A percentile compares a stretch with the other conserved stretches of the same genome.
phyloP scores from a whole-genome alignment of 2,329 filamentous ascomycete genomes.

The Xylaria sp. region DNA sequence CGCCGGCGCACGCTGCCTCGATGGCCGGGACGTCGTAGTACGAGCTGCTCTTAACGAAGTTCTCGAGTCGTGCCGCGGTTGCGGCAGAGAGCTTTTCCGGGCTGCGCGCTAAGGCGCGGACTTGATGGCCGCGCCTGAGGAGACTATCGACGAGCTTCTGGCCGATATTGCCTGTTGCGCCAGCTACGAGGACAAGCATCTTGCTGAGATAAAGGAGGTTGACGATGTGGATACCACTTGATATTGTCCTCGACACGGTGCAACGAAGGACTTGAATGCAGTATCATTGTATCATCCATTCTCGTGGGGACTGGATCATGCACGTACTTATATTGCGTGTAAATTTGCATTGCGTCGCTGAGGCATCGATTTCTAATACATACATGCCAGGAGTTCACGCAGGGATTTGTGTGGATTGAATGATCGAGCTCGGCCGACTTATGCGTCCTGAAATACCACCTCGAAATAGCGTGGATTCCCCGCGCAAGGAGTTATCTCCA shows the following conservation, averaged over 20 bases:
- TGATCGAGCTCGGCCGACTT: background rate
- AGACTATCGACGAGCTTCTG: conserved; percentile 45
- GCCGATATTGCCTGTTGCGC: conserved; percentile 53
- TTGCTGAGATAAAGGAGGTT: background rate
- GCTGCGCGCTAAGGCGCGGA: conserved; percentile 51
- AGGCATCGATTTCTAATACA: conserved; percentile 12
- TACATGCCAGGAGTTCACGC: background rate
- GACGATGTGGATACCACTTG: background rate
- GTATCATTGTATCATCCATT: background rate
- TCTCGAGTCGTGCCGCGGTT: conserved; percentile 43
- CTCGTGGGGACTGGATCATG: background rate
- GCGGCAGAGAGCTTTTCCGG: conserved; percentile 46
- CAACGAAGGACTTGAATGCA: background rate
- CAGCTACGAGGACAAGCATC: conserved; percentile 53
- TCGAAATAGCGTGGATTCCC: conserved; percentile 19
- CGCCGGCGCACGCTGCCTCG: conserved; percentile 49
- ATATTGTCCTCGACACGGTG: background rate
- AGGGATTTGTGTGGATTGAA: background rate
- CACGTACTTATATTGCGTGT: background rate
- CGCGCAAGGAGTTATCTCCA: background rate
- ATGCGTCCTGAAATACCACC: background rate
- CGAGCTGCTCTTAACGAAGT: conserved; percentile 41
- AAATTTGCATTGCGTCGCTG: background rate
- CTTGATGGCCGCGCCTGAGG: conserved; percentile 47
- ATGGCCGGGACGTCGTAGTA: conserved; percentile 50